Evolutionary conservation across 2,329 filamentous ascomycete species (phyloP).

Genomic region (Colletotrichum magnum): DNA sequence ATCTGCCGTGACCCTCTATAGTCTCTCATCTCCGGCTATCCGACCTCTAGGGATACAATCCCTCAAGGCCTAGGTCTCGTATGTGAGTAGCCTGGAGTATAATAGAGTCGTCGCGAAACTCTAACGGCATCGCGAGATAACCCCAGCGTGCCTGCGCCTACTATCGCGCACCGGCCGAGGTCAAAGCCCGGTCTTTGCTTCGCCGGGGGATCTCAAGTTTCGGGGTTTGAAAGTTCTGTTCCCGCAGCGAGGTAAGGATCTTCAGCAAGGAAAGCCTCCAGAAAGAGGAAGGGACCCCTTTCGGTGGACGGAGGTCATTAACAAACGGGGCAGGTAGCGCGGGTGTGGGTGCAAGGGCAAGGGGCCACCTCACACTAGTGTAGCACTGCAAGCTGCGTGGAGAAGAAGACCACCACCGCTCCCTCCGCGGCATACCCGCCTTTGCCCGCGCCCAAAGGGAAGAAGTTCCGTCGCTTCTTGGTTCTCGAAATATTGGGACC

Average conservation of each 20-base stretch:
- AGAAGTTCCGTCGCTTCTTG: background rate
- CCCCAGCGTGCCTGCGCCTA: background rate
- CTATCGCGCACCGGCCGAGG: background rate
- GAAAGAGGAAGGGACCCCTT: background rate
- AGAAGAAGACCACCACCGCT: background rate
- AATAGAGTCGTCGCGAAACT: conserved; percentile 12
- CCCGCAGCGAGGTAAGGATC: conserved; percentile 17
- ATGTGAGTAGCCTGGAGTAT: conserved; percentile 3
- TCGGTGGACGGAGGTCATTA: conserved; percentile 13
- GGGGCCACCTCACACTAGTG: background rate
- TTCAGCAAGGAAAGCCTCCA: conserved; percentile 13
- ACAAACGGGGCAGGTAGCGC: conserved; percentile 28
- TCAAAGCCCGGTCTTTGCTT: background rate
- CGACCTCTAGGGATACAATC: background rate
- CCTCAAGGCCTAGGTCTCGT: background rate
- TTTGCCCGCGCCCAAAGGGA: conserved; percentile 1
- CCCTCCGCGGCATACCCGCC: conserved; percentile 8
- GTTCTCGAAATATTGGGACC: conserved; percentile 8
- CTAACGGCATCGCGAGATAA: conserved; percentile 2
- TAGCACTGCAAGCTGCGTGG: background rate
- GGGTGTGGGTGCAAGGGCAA: conserved; percentile 19
- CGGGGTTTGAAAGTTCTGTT: background rate
- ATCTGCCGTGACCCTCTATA: background rate
- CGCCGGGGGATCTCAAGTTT: background rate
- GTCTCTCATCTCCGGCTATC: background rate